Base-by-base conservation (phyloP, 805 yeast genomes). In the Zygosaccharomyces bailii region DNA sequence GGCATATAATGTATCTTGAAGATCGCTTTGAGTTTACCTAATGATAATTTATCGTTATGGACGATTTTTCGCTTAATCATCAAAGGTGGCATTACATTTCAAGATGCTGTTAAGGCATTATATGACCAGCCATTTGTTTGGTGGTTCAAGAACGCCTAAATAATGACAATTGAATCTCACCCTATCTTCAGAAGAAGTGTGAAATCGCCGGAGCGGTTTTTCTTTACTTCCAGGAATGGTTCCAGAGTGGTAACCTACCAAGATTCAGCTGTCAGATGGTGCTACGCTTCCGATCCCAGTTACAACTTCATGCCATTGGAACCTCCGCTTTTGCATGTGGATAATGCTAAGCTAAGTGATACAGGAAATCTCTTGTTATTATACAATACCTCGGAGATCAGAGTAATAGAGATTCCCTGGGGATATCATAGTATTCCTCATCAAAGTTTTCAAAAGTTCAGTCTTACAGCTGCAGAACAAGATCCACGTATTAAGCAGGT, bases 401-500 rank as follows among this genome's bases (percentile, higher is more conserved):
- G 50, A 31, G 44, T 61, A 13, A 40, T 62, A 20, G 64, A 60
- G 34, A 42, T 61, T 34, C 61, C 65, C 20, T 58, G 63, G 63
- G 51, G 49, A 10, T 52, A 54, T 29, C 36, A 37, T 21, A 44
- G 44, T 10, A 40, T 40, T 3, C 31, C 54, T 21, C 19, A 33
- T 4, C 17, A 39, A 27, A 46, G 41, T 9, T 48, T 50, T 30
- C 53, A 50, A 39, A 37, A 34, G 18, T 47, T 42, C 17, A 17
- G 20, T 8, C 48, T 43, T 24, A 3, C 27, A 5, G 19, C 34
- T n/a, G 34, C 13, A 2, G 30, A n/a, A 3, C n/a, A 2, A 6
- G 41, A 38, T 9, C 17, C 49, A 3, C 25, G 34, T 2, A 72
- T 39, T 67, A 72, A 33, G 64, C 80, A 19, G 65, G 74, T 50